A percentile compares a stretch with the other conserved stretches of the same genome.
phyloP scores from a whole-genome alignment of 495 filamentous ascomycete species.

The Hypoxylon subgilvum region DNA sequence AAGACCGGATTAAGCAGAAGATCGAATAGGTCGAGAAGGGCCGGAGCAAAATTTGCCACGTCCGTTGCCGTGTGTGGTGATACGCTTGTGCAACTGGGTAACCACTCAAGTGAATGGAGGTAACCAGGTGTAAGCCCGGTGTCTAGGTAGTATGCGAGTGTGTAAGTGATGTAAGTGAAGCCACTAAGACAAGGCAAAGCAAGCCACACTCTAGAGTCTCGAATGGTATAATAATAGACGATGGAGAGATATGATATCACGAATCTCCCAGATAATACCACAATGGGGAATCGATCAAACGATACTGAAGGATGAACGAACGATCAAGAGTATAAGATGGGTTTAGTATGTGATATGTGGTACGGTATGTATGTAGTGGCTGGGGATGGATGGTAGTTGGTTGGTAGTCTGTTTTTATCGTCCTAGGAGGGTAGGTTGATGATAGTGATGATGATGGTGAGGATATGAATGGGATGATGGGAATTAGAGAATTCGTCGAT shows the following conservation, averaged over 20 bases:
- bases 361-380: too few relatives aligned
- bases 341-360: too few relatives aligned
- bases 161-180: conserved; percentile 28
- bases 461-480: conserved; percentile 22
- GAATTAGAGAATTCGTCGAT: conserved; percentile 39
- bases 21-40: background rate
- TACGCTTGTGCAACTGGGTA: conserved; percentile 25
- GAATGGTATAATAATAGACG: conserved; percentile 7
- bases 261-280: conserved; percentile 28
- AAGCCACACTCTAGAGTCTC: conserved; percentile 25
- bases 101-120: conserved; percentile 6
- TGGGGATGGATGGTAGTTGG: conserved; percentile 16
- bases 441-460: conserved; percentile 27
- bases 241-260: conserved; percentile 39
- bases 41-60: conserved; percentile 25
- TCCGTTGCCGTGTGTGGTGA: conserved; percentile 30
- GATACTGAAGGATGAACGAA: conserved; percentile 34
- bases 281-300: conserved; percentile 34
- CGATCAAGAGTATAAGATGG: background rate
- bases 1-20: conserved; percentile 13
- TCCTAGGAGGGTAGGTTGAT: background rate
- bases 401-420: conserved; percentile 25
- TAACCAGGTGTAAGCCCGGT: background rate
- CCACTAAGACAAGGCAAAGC: conserved; percentile 23
- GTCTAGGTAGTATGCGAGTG: background rate